Evolutionary conservation across 2,329 filamentous ascomycete genomes (phyloP), one percentile per base, ranked within the genome.

Genomic region (Fusarium ramigenum): DNA sequence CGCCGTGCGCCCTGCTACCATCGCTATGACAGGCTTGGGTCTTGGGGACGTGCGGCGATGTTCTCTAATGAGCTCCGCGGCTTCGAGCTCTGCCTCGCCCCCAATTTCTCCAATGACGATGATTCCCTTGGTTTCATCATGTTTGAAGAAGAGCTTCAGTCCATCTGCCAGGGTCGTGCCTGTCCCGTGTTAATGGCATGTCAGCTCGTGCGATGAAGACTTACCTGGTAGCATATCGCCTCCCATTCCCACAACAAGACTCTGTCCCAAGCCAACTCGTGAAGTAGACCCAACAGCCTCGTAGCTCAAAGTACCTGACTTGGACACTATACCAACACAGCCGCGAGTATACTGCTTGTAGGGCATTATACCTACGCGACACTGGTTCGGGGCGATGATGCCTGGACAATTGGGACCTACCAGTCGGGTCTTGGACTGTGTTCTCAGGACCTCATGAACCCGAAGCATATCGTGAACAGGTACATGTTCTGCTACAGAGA

Each of bases 391-490:
- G 8, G 92, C 92, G 63, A 95, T 94, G 69, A 96, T 94, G 0
- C 93, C 93, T 0, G 93, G 93, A 25, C 92, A 93, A 79, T 95
- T 96, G n/a, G 93, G 92, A 4, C 93, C 93, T 1, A 96, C 92
- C 0, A 96, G 86, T 11, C 93, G 86, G 0, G 92, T 93, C 74
- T 89, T 92, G 2, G 87, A 91, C 78, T 95, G 93, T 0, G 92
- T 92, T 69, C 89, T 86, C 9, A 95, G 86, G 54, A 94, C 90
- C 30, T 91, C 90, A 58, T 93, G 91, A 58, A 87, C 83, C 82
- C 92, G 88, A 73, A 95, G 85, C 79, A 95, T 91, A 77, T 95
- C 93, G 79, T 95, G 92, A 23, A 94, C 83, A 0, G 93, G 93
- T 39, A 95, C 92, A 79, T 95, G 92, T 79, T 96, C 93, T 10